Conservation (phyloP, 2,329 filamentous ascomycete genomes). For the Aspergillus tubingensis region DNA sequence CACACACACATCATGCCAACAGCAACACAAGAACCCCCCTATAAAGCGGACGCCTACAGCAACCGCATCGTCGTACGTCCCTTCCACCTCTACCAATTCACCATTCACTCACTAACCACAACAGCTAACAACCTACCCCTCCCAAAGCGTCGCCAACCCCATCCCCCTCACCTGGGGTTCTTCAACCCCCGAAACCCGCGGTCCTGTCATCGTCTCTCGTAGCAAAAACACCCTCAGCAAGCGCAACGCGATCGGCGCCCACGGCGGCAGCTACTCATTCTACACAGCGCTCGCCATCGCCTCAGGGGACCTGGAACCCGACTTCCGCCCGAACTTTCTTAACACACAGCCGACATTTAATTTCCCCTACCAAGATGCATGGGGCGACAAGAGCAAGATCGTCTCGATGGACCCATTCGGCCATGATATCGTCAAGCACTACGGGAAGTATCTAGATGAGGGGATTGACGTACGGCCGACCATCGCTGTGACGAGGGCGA, state of each 20-base stretch:
- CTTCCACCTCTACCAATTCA: not conserved
- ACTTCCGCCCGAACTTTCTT: constrained; percentile 76
- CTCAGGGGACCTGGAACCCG: constrained; percentile 79
- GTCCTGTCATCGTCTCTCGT: constrained; percentile 77
- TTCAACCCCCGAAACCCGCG: constrained; percentile 70
- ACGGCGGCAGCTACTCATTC: constrained; percentile 91
- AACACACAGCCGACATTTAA: constrained; percentile 88
- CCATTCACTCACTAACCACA: not conserved
- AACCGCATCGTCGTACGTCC: constrained; percentile 38
- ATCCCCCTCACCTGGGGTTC: constrained; percentile 85
- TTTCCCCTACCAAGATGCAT: constrained; percentile 86
- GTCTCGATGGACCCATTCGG: constrained; percentile 98
- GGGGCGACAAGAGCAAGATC: constrained; percentile 89
- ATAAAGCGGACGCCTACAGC: constrained; percentile 26
- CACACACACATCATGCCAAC: not conserved
- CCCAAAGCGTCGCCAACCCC: constrained; percentile 92
- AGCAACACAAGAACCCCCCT: not conserved
- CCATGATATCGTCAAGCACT: constrained; percentile 79
- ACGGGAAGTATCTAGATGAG: constrained; percentile 74
- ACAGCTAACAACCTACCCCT: constrained; percentile 77
- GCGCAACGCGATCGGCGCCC: constrained; percentile 62
- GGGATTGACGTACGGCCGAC: constrained; percentile 76
- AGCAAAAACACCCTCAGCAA: constrained; percentile 35
- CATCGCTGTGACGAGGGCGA: constrained; percentile 86
- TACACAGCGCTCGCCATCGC: constrained; percentile 93